Conservation (phyloP, 2,329 filamentous ascomycete genomes). For the Diaporthe longicolla region DNA sequence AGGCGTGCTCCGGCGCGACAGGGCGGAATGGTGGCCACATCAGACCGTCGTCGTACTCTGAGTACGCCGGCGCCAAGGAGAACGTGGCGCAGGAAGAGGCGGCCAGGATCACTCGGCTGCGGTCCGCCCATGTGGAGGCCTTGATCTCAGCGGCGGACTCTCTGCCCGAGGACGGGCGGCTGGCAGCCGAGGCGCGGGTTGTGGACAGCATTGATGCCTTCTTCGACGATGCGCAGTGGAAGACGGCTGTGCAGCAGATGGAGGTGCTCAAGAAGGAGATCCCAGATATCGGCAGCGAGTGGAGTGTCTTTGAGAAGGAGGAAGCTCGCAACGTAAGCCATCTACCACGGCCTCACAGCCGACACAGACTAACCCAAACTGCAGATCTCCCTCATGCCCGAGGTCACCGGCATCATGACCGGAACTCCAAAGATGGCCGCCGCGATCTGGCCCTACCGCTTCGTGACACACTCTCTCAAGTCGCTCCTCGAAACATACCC, state of each 20-base stretch:
- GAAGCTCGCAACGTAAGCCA: constrained; percentile 1
- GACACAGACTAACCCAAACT: not conserved
- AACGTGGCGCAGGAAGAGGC: not conserved
- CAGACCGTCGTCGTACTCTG: constrained; percentile 5
- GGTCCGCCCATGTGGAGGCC: not conserved
- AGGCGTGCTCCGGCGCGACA: constrained; percentile 31
- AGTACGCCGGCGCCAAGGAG: not conserved
- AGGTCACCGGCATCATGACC: not conserved
- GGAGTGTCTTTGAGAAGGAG: not conserved
- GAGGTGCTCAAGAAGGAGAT: not conserved
- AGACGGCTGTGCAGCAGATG: constrained; percentile 3
- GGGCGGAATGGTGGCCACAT: constrained; percentile 19
- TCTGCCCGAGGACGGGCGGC: not conserved
- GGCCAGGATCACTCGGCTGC: not conserved
- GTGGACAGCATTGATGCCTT: constrained; percentile 12
- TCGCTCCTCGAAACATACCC: not conserved
- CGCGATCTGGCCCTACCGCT: constrained; percentile 3
- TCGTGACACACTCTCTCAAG: not conserved
- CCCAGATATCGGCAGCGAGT: not conserved
- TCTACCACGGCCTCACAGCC: accelerated
- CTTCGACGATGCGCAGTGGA: constrained; percentile 12
- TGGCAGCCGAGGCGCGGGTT: not conserved
- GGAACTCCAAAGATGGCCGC: not conserved
- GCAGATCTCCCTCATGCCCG: not conserved
- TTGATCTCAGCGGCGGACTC: not conserved